Evolutionary conservation across 306 rosid genomes (phyloP).

Genomic region (Lathyrus sativus): DNA sequence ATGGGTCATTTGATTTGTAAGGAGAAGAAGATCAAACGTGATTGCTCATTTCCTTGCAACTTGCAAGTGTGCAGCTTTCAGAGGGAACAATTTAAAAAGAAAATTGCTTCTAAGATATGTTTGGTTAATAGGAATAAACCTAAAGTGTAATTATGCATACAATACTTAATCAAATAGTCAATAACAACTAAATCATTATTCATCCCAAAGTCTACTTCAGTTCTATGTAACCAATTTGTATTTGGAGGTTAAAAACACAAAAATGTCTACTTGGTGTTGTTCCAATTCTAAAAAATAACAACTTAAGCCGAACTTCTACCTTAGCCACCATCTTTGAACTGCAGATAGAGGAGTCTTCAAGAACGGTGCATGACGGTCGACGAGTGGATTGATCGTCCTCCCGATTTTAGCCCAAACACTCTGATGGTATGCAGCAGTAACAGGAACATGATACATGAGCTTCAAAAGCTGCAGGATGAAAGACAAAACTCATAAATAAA

Average conservation of each 20-base stretch:
- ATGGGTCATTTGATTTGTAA: too few species aligned
- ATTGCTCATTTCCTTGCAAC: too few species aligned
- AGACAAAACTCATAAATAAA: slow-evolving; percentile 13
- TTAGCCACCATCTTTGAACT: slow-evolving; percentile 89
- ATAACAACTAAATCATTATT: slow-evolving; percentile 35
- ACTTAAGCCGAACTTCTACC: slow-evolving; percentile 51
- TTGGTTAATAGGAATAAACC: neutral
- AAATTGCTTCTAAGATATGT: neutral
- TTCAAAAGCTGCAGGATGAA: slow-evolving; percentile 65
- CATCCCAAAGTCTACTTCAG: slow-evolving; percentile 36
- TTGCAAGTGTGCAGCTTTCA: neutral
- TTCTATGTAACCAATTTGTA: slow-evolving; percentile 34
- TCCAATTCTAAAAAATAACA: slow-evolving; percentile 30
- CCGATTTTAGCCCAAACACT: slow-evolving; percentile 87
- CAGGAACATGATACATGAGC: slow-evolving; percentile 94
- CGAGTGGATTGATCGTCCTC: slow-evolving; percentile 54
- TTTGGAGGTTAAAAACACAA: slow-evolving; percentile 12
- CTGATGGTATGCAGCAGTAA: slow-evolving; percentile 75
- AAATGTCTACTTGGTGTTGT: slow-evolving; percentile 33
- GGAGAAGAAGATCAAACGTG: too few species aligned
- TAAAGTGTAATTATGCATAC: slow-evolving; percentile 14
- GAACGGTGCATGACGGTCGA: slow-evolving; percentile 68
- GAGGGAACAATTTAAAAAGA: neutral
- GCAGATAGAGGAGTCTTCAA: slow-evolving; percentile 72
- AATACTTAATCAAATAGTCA: slow-evolving; percentile 10